Conservation (phyloP, 169 alveolate species). For the Plasmodium relictum region DNA sequence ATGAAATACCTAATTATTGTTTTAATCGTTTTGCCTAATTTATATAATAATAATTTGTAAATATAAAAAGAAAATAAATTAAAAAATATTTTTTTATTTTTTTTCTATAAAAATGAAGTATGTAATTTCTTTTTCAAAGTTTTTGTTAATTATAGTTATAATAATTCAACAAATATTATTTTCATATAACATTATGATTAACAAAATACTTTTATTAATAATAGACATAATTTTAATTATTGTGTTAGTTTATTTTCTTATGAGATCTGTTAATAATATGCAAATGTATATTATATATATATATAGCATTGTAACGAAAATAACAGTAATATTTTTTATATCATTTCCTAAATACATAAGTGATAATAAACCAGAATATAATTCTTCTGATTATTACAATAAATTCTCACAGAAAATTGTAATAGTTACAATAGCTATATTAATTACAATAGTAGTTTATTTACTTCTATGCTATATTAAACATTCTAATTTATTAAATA, state of each 20-base stretch:
- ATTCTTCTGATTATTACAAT: background rate
- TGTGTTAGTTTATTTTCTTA: conserved; percentile 14
- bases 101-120: conserved; percentile 16
- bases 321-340: conserved; percentile 32
- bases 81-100: background rate
- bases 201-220: background rate
- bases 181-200: conserved; percentile 13
- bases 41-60: no score
- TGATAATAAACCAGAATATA: background rate
- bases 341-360: conserved; percentile 45
- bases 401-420: conserved; percentile 11
- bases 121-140: conserved; percentile 8
- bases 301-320: conserved; percentile 61
- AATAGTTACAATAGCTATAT: conserved; percentile 16
- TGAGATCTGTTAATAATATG: conserved; percentile 35
- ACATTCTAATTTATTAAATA: conserved; percentile 22
- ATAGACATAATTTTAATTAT: conserved; percentile 6
- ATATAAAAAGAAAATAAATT: no score
- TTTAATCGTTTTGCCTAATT: no score
- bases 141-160: conserved; percentile 17
- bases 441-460: conserved; percentile 34
- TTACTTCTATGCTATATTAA: conserved; percentile 23
- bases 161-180: conserved; percentile 16
- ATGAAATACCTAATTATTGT: no score
- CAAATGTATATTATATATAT: conserved; percentile 58